Base-by-base conservation (phyloP, 2,329 filamentous ascomycete species). In the Curvularia verruculosa region DNA sequence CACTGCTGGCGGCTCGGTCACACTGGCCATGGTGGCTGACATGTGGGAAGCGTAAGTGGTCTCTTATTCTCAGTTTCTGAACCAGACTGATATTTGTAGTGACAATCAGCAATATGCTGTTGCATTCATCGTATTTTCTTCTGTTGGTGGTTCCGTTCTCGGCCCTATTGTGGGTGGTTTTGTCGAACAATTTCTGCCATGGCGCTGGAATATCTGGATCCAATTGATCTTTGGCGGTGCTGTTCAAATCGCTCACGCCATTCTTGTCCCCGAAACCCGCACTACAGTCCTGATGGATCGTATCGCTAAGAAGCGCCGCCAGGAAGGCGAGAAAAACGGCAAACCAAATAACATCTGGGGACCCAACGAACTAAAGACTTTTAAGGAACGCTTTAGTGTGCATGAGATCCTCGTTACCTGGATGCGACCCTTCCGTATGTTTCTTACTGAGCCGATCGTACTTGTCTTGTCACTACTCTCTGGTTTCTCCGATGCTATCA, bases 141-240 rank as follows among this genome's bases (percentile, higher is more conserved):
- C 89, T 0, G 90, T 93, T 15, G 89, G 87, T 23, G 90, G 90
- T 12, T 91, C 89, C 0, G 85, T 92, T 8, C 81, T 93, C 1
- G 90, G 90, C 0, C 90, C 90, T 9, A 88, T 93, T 41, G 82
- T 92, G n/a, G 90, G 90, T 63, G 90, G 89, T 1, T 92, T 92
- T 68, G 85, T 88, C 18, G 85, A 92, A 72, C 75, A 84, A 29
- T 86, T 85, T 63, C 80, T 90, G 0, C 81, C 86, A 1, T 95
- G 90, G 90, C 83, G 84, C 63, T 93, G 89, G 89, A 86, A 83
- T 52, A 92, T 94, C 72, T 95, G 91, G 91, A 89, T 94, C 58
- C 90, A 93, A 75, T 84, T 95, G 61, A 92, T 94, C 67, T 89
- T 95, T 55, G 91, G 91, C 23, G 88, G 78, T 8, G 82, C 85